Evolutionary conservation across 805 yeast species (phyloP).

Genomic region (Saturnispora quitensis): DNA sequence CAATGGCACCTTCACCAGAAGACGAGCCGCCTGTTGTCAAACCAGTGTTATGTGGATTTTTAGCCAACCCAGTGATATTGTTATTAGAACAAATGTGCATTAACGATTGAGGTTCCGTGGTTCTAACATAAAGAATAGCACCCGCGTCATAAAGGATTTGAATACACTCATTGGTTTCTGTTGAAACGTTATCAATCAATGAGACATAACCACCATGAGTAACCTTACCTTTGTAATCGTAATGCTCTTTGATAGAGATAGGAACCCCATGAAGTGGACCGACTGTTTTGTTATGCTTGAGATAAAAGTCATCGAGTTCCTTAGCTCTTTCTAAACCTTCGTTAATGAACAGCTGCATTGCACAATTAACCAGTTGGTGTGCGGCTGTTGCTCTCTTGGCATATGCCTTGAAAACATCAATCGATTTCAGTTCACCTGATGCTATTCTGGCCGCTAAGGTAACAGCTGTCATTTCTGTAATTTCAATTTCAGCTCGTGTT

Average conservation of each 20-base stretch:
- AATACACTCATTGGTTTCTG: constrained; percentile 32
- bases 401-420: constrained; percentile 37
- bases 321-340: constrained; percentile 41
- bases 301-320: constrained; percentile 42
- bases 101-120: constrained; percentile 47
- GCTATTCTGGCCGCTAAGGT: constrained; percentile 30
- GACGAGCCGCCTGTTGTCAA: constrained; percentile 46
- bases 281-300: constrained; percentile 36
- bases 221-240: constrained; percentile 39
- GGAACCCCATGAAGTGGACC: constrained; percentile 61
- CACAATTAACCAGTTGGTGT: constrained; percentile 42
- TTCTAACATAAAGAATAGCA: constrained; percentile 46
- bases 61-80: constrained; percentile 42
- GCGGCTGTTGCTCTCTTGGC: constrained; percentile 40
- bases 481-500: constrained; percentile 30
- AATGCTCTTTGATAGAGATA: constrained; percentile 52
- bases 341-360: constrained; percentile 36
- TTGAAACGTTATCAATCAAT: constrained; percentile 31
- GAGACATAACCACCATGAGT: constrained; percentile 43
- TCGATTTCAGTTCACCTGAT: constrained; percentile 31
- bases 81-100: constrained; percentile 50
- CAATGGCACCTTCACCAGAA: constrained; percentile 45
- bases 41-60: constrained; percentile 39
- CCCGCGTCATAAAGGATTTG: constrained; percentile 40
- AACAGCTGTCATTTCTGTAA: constrained; percentile 33